These are phyloP conservation scores for Solanum raphanifolium DNA, from an alignment of 257 asterid species.

Conservation along the genomic window DNA sequence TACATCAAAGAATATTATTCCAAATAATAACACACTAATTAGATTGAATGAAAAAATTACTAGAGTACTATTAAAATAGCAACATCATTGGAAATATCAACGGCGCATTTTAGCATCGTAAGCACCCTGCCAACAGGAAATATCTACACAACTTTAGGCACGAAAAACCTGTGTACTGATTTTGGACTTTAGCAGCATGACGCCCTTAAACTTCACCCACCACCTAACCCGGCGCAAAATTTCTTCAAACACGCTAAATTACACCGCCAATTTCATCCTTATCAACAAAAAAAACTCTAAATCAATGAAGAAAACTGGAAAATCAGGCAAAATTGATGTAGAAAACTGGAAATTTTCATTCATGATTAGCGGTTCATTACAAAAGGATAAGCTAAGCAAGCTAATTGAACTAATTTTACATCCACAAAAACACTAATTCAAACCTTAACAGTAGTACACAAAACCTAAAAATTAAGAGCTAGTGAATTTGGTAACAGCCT, in stretches of 20 bases:
- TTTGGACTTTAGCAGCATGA: background rate
- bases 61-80: background rate
- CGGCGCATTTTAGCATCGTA: background rate
- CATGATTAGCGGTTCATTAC: background rate
- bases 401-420: background rate
- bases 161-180: background rate
- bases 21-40: background rate
- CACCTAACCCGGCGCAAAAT: background rate
- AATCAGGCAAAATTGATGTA: background rate
- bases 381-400: background rate
- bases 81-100: background rate
- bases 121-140: background rate
- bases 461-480: background rate
- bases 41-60: background rate
- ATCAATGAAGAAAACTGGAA: background rate
- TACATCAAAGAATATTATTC: background rate
- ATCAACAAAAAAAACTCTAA: background rate
- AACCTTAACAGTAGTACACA: background rate
- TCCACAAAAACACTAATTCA: background rate
- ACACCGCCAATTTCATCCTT: background rate
- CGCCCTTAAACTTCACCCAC: background rate
- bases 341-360: background rate
- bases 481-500: constrained; percentile 10
- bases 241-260: background rate
- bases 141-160: background rate